phyloP scores from a whole-genome alignment of 2,329 filamentous ascomycete genomes.

The Cladosporium colombiae region DNA sequence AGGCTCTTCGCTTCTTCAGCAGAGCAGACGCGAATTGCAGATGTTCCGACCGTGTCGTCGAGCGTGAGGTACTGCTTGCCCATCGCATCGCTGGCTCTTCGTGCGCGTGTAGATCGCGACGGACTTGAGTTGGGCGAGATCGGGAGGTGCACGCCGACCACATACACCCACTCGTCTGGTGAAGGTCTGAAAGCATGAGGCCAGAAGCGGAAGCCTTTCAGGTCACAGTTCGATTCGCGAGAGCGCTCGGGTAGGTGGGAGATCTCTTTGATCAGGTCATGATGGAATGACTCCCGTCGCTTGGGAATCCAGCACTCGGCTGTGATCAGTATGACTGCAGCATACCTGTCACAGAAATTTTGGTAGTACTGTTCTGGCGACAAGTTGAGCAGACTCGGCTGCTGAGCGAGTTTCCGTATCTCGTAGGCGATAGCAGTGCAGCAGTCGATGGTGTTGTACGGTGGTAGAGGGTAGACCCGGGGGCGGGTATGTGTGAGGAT shows the following conservation, averaged over 20 bases:
- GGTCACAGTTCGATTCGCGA: background rate
- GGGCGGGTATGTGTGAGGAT: background rate
- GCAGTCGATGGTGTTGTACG: background rate
- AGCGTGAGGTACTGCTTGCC: background rate
- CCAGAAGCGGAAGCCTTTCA: conserved; percentile 3
- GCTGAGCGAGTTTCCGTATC: background rate
- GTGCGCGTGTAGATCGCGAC: background rate
- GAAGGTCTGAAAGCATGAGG: conserved; percentile 15
- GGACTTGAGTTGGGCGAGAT: background rate
- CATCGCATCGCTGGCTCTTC: no score
- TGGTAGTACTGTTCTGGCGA: background rate
- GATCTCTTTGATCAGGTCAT: background rate
- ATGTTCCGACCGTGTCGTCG: background rate
- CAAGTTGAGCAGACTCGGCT: background rate
- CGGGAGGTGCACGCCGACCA: background rate
- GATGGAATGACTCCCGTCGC: conserved; percentile 3
- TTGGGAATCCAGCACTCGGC: conserved; percentile 18
- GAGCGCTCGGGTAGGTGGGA: background rate
- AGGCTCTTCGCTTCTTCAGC: background rate
- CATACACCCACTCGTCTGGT: conserved; percentile 16
- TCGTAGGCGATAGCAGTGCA: background rate
- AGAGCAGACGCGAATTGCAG: background rate
- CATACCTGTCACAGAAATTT: background rate
- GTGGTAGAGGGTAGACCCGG: background rate
- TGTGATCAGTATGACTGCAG: background rate